These are phyloP conservation scores for Pisolithus albus DNA, from an alignment of 768 basidiomycete species.

Conservation along the genomic window DNA sequence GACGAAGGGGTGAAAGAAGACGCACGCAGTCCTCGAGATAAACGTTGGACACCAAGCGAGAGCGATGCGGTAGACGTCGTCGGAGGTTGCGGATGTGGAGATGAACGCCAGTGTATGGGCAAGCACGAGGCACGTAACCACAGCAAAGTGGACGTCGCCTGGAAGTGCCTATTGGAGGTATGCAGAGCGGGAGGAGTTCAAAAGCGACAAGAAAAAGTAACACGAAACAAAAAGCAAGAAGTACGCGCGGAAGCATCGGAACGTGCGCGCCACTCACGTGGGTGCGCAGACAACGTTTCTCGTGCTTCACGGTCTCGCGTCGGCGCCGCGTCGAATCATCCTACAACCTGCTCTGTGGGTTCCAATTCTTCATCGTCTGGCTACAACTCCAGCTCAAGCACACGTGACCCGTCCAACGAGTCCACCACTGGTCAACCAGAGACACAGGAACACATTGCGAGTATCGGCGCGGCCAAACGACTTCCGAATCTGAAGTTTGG, in stretches of 20 bases:
- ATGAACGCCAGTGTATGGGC: constrained; percentile 66
- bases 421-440: constrained; percentile 38
- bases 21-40: background rate
- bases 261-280: too few relatives aligned
- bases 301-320: too few relatives aligned
- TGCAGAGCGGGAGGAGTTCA: too few relatives aligned
- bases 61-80: constrained; percentile 10
- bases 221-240: too few relatives aligned
- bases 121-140: constrained; percentile 7
- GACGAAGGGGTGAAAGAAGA: constrained; percentile 2
- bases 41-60: constrained; percentile 19
- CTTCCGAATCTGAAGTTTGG: constrained; percentile 16
- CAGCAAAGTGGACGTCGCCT: too few relatives aligned
- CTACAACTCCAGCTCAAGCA: constrained; percentile 26
- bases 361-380: constrained; percentile 43
- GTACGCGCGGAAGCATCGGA: too few relatives aligned
- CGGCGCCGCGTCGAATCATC: too few relatives aligned
- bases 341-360: too few relatives aligned
- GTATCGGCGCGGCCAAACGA: constrained; percentile 51
- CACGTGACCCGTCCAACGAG: constrained; percentile 13
- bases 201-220: constrained; percentile 31
- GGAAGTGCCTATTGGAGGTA: constrained; percentile 3
- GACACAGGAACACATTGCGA: constrained; percentile 20
- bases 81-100: constrained; percentile 27
- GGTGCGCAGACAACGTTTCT: too few relatives aligned